Percentiles rank a stretch among this genome's conserved stretches.
These are phyloP conservation scores for Hymenoscyphus fraxineus DNA, from an alignment of 2,329 filamentous ascomycete species.

Conservation along the genomic window DNA sequence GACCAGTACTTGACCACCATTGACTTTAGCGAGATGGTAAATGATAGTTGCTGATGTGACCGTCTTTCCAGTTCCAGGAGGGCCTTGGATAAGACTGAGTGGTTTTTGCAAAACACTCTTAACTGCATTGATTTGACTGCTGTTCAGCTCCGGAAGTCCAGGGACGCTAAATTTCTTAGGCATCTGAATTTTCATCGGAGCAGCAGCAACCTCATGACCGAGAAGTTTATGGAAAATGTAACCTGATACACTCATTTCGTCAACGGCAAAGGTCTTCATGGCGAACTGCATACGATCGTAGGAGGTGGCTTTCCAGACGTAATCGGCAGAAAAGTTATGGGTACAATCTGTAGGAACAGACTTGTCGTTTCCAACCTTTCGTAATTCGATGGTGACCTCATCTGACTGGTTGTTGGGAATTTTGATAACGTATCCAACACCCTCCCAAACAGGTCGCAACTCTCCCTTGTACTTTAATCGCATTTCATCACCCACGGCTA, in stretches of 20 bases:
- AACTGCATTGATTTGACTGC: constrained; percentile 93
- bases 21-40: constrained; percentile 94
- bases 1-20: constrained; percentile 88
- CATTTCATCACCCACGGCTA: constrained; percentile 98
- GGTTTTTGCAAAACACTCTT: constrained; percentile 93
- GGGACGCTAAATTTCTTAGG: constrained; percentile 97
- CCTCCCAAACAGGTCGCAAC: constrained; percentile 88
- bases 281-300: constrained; percentile 99
- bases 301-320: constrained; percentile 98
- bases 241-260: constrained; percentile 96
- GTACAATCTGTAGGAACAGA: constrained; percentile 93
- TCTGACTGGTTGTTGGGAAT: constrained; percentile 99
- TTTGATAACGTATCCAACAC: constrained; percentile 97
- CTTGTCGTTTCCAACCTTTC: constrained; percentile 93
- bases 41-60: constrained; percentile 98
- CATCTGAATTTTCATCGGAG: constrained; percentile 91
- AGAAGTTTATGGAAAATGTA: constrained; percentile 98
- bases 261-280: constrained; percentile 98
- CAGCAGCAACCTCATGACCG: constrained; percentile 89
- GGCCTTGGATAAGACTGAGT: constrained; percentile 91
- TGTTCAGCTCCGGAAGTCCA: constrained; percentile 88
- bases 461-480: constrained; percentile 94
- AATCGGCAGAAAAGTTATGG: constrained; percentile 96
- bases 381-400: constrained; percentile 91
- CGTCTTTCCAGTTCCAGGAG: constrained; percentile 95